Conservation (phyloP, 768 basidiomycete genomes). For the Psilocybe cyanescens region DNA sequence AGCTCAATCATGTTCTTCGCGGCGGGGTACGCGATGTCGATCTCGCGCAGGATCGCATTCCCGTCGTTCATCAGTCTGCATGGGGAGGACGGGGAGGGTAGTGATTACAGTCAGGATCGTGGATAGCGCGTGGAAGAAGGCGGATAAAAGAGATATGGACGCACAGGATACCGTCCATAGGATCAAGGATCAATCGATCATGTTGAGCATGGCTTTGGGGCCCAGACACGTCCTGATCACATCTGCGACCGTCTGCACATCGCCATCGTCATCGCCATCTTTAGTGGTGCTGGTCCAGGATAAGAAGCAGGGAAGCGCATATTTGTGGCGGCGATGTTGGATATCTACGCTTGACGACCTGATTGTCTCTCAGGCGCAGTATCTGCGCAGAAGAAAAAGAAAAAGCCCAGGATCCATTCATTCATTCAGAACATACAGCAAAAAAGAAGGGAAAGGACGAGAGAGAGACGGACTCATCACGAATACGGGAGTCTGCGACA, state of each 20-base stretch:
- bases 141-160: slow-evolving; percentile 27
- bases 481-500: slow-evolving; percentile 79
- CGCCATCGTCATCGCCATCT: neutral
- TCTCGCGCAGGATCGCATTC: slow-evolving; percentile 96
- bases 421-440: no score
- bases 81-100: neutral
- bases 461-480: slow-evolving; percentile 67
- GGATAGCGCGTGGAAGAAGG: neutral
- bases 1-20: slow-evolving; percentile 99
- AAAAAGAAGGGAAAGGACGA: neutral
- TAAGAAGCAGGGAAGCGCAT: slow-evolving; percentile 41
- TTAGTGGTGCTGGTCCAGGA: neutral
- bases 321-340: slow-evolving; percentile 97
- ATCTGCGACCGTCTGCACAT: slow-evolving; percentile 87
- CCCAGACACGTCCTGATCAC: slow-evolving; percentile 97
- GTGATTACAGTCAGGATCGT: neutral
- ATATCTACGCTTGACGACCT: slow-evolving; percentile 94
- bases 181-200: slow-evolving; percentile 82
- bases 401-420: no score
- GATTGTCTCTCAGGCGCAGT: slow-evolving; percentile 93
- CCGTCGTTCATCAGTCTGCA: slow-evolving; percentile 94
- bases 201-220: slow-evolving; percentile 98
- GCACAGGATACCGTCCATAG: slow-evolving; percentile 98
- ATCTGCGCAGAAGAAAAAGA: slow-evolving; percentile 50
- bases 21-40: slow-evolving; percentile 98